Evolutionary conservation across 768 basidiomycete species (phyloP).

Genomic region (Calocybe cyanea): DNA sequence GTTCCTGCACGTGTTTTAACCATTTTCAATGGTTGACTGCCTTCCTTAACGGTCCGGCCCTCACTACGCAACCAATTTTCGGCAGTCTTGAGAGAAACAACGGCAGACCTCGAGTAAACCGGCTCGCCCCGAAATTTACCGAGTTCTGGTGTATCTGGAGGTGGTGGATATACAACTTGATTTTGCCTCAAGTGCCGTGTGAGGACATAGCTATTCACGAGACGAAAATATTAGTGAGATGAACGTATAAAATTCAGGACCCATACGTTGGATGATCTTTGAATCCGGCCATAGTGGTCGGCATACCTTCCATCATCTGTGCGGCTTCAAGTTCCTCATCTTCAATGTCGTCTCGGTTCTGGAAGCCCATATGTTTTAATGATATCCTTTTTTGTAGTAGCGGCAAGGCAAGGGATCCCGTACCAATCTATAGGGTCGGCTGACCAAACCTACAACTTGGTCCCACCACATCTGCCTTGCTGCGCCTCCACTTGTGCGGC

Average conservation of each 20-base stretch:
- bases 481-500: slow-evolving; percentile 36
- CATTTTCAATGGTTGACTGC: slow-evolving; percentile 85
- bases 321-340: slow-evolving; percentile 80
- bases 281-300: slow-evolving; percentile 84
- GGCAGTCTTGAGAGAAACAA: slow-evolving; percentile 82
- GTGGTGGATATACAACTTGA: slow-evolving; percentile 77
- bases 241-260: background rate
- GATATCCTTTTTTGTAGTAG: background rate
- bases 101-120: slow-evolving; percentile 82
- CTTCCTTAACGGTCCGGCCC: slow-evolving; percentile 68
- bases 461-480: slow-evolving; percentile 86
- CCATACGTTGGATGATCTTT: slow-evolving; percentile 88
- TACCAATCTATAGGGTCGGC: slow-evolving; percentile 81
- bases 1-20: slow-evolving; percentile 85
- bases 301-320: slow-evolving; percentile 89
- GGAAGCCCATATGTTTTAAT: slow-evolving; percentile 15
- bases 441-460: slow-evolving; percentile 54
- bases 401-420: slow-evolving; percentile 22
- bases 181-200: slow-evolving; percentile 84
- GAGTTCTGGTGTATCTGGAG: slow-evolving; percentile 59
- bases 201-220: slow-evolving; percentile 64
- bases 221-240: background rate
- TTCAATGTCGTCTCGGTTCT: slow-evolving; percentile 93
- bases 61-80: slow-evolving; percentile 92
- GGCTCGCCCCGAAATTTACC: slow-evolving; percentile 92